Conservation (phyloP, 257 asterid genomes). For the Salvia splendens region DNA sequence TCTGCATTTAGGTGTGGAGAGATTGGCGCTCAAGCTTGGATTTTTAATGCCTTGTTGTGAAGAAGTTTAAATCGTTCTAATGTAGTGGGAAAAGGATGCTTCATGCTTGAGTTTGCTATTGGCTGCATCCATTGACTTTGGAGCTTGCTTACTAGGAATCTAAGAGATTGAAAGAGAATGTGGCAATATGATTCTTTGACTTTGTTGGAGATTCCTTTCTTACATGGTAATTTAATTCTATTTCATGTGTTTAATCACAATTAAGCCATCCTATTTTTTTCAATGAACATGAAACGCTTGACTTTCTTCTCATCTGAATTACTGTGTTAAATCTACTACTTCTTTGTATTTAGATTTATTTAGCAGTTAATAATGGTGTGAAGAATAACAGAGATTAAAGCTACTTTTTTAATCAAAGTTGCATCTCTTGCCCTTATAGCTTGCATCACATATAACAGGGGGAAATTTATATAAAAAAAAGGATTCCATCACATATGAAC, state of each 20-base stretch:
- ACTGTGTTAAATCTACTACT: background rate
- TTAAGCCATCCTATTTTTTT: background rate
- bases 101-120: slow-evolving; percentile 23
- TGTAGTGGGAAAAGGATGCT: slow-evolving; percentile 29
- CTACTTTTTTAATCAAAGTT: background rate
- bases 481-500: too few species aligned
- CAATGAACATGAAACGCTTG: background rate
- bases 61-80: slow-evolving; percentile 25
- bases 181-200: slow-evolving; percentile 45
- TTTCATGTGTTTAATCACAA: slow-evolving; percentile 7
- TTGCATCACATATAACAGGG: too few species aligned
- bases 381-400: background rate
- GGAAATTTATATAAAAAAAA: too few species aligned
- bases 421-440: background rate
- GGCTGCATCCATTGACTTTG: slow-evolving; percentile 51
- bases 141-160: slow-evolving; percentile 35
- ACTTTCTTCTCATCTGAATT: background rate
- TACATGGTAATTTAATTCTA: background rate
- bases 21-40: too few species aligned
- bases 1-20: too few species aligned
- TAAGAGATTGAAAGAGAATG: slow-evolving; percentile 30
- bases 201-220: slow-evolving; percentile 31
- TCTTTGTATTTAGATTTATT: background rate
- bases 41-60: slow-evolving; percentile 25
- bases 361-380: background rate